These are phyloP conservation scores for Chlorencoelia australis DNA, from an alignment of 2,329 filamentous ascomycete genomes.

Conservation along the genomic window DNA sequence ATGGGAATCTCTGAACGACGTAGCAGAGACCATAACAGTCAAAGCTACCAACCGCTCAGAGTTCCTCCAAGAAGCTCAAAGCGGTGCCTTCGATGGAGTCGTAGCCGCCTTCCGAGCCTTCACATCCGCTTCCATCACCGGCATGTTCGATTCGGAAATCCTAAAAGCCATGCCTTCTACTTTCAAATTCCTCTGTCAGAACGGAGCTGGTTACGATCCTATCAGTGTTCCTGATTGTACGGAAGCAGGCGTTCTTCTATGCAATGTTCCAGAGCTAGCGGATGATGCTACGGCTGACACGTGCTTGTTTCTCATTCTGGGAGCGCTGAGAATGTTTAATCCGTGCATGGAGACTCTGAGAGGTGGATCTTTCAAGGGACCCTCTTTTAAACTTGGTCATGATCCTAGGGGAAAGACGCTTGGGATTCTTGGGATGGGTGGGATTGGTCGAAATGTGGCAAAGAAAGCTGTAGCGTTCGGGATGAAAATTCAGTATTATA, in stretches of 20 bases:
- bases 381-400: constrained; percentile 26
- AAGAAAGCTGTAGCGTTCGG: constrained; percentile 61
- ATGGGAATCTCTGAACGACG: constrained; percentile 46
- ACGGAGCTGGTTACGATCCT: constrained; percentile 63
- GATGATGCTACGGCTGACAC: constrained; percentile 73
- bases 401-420: constrained; percentile 67
- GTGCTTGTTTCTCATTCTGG: constrained; percentile 67
- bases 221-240: constrained; percentile 63
- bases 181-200: constrained; percentile 29
- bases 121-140: constrained; percentile 49
- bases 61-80: constrained; percentile 57
- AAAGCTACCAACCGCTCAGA: constrained; percentile 44
- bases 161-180: constrained; percentile 32
- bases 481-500: constrained; percentile 65
- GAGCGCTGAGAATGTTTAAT: constrained; percentile 42
- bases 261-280: constrained; percentile 65
- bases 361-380: constrained; percentile 24
- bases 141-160: constrained; percentile 53
- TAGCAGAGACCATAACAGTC: constrained; percentile 54
- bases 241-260: constrained; percentile 46
- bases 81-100: constrained; percentile 52
- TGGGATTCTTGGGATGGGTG: constrained; percentile 77
- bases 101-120: constrained; percentile 63
- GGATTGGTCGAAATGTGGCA: constrained; percentile 63
- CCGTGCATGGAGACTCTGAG: constrained; percentile 34